These are phyloP conservation scores for Emmonsiellopsis sp. DNA, from an alignment of 2,329 filamentous ascomycete species.

Conservation along the genomic window DNA sequence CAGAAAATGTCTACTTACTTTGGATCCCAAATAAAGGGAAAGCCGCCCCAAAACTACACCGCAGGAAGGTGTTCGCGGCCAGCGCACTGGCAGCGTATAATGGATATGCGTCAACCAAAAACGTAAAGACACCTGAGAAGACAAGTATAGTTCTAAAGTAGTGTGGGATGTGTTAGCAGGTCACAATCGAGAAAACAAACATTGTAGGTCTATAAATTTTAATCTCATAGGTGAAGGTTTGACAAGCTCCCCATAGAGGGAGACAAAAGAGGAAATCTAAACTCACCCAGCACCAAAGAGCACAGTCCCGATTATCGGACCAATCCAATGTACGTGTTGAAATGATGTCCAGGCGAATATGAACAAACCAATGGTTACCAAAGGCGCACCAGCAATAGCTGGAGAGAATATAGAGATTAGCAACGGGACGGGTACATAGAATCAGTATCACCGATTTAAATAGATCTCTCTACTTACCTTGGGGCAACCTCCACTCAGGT, in stretches of 20 bases:
- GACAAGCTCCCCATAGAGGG: too few relatives aligned
- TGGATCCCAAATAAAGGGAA: conserved; percentile 67
- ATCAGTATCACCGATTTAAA: too few relatives aligned
- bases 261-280: conserved; percentile 3
- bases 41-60: conserved; percentile 68
- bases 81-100: conserved; percentile 51
- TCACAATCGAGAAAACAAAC: neutral
- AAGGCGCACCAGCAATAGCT: conserved; percentile 60
- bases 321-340: conserved; percentile 62
- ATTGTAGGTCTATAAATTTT: neutral
- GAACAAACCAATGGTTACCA: conserved; percentile 76
- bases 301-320: conserved; percentile 62
- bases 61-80: conserved; percentile 73
- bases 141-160: conserved; percentile 59
- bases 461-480: conserved; percentile 39
- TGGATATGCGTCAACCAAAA: conserved; percentile 58
- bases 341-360: conserved; percentile 84
- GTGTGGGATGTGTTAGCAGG: neutral
- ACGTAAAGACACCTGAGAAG: conserved; percentile 81
- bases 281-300: conserved; percentile 65
- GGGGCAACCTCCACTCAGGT: conserved; percentile 78
- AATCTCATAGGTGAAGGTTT: neutral
- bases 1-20: conserved; percentile 24
- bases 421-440: neutral
- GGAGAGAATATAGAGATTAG: conserved; percentile 1